Evolutionary conservation across 768 basidiomycete species (phyloP).

Genomic region (Hebeloma cylindrosporum): DNA sequence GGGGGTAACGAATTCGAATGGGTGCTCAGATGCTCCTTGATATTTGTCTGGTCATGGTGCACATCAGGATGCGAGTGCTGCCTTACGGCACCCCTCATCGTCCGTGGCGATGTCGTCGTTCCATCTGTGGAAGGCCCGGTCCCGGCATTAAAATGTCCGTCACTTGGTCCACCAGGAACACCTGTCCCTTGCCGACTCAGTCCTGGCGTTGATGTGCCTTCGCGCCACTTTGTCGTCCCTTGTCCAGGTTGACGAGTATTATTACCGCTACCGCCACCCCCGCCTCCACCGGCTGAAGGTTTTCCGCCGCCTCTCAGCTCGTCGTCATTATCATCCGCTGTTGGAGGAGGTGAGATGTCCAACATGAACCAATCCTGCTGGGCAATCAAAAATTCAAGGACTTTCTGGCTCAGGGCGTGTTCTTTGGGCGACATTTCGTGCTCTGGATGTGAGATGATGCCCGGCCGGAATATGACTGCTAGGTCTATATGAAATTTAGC

Average conservation of each 20-base stretch:
- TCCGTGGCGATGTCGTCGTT: background rate
- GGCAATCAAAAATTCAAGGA: conserved; percentile 94
- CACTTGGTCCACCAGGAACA: conserved; percentile 1
- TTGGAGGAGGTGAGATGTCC: conserved; percentile 69
- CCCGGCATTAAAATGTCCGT: background rate
- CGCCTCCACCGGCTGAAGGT: conserved; percentile 10
- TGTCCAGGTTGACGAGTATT: conserved; percentile 12
- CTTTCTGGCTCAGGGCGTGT: conserved; percentile 84
- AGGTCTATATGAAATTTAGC: conserved; percentile 57
- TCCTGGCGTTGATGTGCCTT: conserved; percentile 17
- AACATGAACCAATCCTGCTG: conserved; percentile 96
- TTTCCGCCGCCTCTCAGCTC: conserved; percentile 11
- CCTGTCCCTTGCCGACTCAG: conserved; percentile 20
- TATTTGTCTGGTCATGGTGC: background rate
- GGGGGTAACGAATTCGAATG: conserved; percentile 11
- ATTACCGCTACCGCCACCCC: conserved; percentile 11
- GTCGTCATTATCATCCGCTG: conserved; percentile 10
- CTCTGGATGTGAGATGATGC: conserved; percentile 83
- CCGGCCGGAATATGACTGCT: conserved; percentile 96
- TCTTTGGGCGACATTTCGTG: conserved; percentile 87
- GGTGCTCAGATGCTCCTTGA: conserved; percentile 7
- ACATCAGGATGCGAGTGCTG: background rate
- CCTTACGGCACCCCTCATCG: background rate
- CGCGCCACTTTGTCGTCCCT: conserved; percentile 17
- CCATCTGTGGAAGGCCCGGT: conserved; percentile 4